phyloP scores from a whole-genome alignment of 163 green algal genomes.

The Scenedesmus sp. region DNA sequence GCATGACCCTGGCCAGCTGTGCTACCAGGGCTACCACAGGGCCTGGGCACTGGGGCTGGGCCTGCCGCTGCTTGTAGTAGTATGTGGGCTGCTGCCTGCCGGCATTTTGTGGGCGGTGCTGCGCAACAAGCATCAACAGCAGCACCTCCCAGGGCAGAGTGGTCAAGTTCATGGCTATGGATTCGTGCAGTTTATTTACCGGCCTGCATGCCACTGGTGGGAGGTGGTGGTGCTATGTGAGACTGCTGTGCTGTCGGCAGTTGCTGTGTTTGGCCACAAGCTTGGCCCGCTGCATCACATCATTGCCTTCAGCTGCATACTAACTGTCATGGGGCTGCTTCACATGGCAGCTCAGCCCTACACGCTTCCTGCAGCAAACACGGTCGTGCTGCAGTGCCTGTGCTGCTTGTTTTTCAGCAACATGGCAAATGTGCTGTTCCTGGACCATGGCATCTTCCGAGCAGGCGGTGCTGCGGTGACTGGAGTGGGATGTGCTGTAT shows the following conservation, averaged over 20 bases:
- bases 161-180: conserved; percentile 15
- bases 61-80: not conserved
- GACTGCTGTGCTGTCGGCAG: not conserved
- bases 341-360: not conserved
- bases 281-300: not conserved
- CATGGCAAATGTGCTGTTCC: not conserved
- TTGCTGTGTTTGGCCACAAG: not conserved
- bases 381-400: not conserved
- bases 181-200: not conserved
- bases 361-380: not conserved
- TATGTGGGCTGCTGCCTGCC: not conserved
- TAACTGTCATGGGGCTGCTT: not conserved
- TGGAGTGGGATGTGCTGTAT: not conserved
- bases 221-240: not conserved
- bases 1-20: conserved; percentile 15
- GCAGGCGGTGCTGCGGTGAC: not conserved
- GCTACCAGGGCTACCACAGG: conserved; percentile 21
- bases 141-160: not conserved
- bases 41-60: not conserved
- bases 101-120: not conserved
- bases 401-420: conserved; percentile 24
- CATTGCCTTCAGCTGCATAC: not conserved
- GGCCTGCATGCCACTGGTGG: not conserved
- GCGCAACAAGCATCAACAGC: not conserved
- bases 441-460: not conserved